These are phyloP conservation scores for Pistacia atlantica DNA, from an alignment of 345 rosid species.

Conservation along the genomic window DNA sequence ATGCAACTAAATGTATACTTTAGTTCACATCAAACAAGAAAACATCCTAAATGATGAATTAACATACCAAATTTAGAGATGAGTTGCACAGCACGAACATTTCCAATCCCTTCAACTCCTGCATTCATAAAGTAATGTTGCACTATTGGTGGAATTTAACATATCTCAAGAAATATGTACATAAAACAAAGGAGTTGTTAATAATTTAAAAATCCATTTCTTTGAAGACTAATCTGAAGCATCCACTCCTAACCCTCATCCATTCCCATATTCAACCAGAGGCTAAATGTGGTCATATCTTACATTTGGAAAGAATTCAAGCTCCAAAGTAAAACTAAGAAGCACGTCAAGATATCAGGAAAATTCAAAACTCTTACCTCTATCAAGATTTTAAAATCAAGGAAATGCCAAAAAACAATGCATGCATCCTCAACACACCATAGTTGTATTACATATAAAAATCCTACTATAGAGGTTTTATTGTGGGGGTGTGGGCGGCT, in stretches of 20 bases:
- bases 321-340: background rate
- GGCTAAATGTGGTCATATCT: background rate
- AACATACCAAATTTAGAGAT: conserved; percentile 75
- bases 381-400: background rate
- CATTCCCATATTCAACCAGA: background rate
- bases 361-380: background rate
- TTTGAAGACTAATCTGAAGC: background rate
- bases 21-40: background rate
- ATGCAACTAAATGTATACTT: background rate
- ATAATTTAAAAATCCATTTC: background rate
- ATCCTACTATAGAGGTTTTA: too few species aligned
- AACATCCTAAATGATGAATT: conserved; percentile 10
- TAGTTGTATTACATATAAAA: too few species aligned
- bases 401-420: too few species aligned
- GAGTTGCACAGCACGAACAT: conserved; percentile 71
- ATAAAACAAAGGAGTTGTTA: background rate
- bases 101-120: conserved; percentile 92
- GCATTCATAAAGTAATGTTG: conserved; percentile 30
- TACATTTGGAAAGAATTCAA: background rate
- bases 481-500: too few species aligned
- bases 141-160: conserved; percentile 13
- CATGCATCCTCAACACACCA: too few species aligned
- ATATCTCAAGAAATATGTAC: background rate
- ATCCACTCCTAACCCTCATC: background rate
- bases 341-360: conserved; percentile 1